Conservation (phyloP, 202 grass and related monocot genomes). For the Panicum hallii region DNA sequence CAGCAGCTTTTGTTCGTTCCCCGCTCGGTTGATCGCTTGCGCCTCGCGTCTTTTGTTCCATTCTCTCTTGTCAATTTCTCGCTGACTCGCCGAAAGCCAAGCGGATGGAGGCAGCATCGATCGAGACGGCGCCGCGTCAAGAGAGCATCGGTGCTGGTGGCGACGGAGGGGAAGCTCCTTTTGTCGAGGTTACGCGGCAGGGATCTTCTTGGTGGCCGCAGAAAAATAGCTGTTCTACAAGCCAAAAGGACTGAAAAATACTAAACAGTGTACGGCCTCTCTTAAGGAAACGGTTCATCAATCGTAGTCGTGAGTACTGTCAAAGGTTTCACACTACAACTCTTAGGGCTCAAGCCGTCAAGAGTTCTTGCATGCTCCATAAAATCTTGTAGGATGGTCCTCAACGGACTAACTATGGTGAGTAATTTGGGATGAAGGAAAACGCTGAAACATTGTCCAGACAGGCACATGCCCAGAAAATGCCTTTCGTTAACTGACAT, state of each 20-base stretch:
- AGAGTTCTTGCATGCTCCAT: neutral
- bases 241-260: neutral
- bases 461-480: neutral
- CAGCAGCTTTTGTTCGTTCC: neutral
- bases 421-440: neutral
- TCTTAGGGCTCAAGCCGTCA: too few relatives aligned
- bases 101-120: neutral
- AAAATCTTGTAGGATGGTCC: neutral
- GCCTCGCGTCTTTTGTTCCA: neutral
- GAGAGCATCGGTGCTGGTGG: neutral
- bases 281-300: neutral
- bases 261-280: neutral
- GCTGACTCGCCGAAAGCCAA: neutral
- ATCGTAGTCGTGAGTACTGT: neutral
- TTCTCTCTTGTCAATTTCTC: neutral
- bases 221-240: neutral
- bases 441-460: neutral
- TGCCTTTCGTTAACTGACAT: too few relatives aligned
- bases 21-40: neutral
- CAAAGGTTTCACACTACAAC: neutral
- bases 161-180: neutral
- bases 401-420: neutral
- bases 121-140: neutral
- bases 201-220: neutral
- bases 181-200: neutral